These are phyloP conservation scores for Coleophoma eucalyptorum DNA, from an alignment of 2,329 filamentous ascomycete species.

Conservation along the genomic window DNA sequence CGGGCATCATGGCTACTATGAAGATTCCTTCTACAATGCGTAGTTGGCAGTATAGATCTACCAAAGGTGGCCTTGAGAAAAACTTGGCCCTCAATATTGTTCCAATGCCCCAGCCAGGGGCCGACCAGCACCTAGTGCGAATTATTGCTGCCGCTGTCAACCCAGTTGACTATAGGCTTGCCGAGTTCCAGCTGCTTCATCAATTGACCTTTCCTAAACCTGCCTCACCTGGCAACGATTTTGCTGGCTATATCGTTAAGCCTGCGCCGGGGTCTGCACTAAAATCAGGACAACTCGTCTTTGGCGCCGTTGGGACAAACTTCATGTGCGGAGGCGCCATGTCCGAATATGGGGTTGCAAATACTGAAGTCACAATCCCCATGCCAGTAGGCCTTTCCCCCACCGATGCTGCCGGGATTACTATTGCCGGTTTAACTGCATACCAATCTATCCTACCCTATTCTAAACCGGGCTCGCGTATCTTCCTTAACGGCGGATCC, in stretches of 20 bases:
- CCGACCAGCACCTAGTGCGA: constrained; percentile 41
- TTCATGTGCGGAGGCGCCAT: background rate
- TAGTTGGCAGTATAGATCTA: background rate
- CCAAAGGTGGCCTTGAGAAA: background rate
- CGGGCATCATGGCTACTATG: too few relatives aligned
- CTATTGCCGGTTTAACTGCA: constrained; percentile 33
- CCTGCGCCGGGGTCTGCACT: constrained; percentile 25
- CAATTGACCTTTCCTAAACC: constrained; percentile 35
- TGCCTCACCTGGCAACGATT: constrained; percentile 40
- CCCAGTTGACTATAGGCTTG: constrained; percentile 60
- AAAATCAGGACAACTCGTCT: constrained; percentile 32
- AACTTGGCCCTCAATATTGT: background rate
- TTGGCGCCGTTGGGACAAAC: constrained; percentile 31
- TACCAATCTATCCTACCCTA: constrained; percentile 37
- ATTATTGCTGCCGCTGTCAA: constrained; percentile 53
- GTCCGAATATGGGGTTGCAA: background rate
- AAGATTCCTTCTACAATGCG: constrained; percentile 30
- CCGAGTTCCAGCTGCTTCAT: constrained; percentile 43
- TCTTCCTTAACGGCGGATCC: constrained; percentile 64
- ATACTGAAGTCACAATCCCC: constrained; percentile 23
- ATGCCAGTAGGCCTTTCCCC: constrained; percentile 35
- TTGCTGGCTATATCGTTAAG: constrained; percentile 30
- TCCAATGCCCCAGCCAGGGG: background rate
- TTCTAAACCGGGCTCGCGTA: constrained; percentile 40
- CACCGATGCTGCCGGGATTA: constrained; percentile 34